A percentile compares a stretch with the other conserved stretches of the same genome.
These are phyloP conservation scores for Rhazya stricta DNA, from an alignment of 257 asterid genomes.

Conservation along the genomic window DNA sequence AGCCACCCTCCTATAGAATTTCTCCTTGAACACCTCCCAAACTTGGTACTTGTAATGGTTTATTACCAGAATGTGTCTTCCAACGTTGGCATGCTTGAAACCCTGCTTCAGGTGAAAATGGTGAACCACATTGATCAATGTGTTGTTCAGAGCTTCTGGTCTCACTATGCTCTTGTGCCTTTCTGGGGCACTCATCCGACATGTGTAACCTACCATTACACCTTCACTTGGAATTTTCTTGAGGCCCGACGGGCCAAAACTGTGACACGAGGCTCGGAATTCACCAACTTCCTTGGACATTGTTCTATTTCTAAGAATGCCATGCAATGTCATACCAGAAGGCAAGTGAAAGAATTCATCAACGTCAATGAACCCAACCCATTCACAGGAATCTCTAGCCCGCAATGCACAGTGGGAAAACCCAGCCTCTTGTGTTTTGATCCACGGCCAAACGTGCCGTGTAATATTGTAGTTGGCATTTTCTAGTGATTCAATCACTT, in stretches of 20 bases:
- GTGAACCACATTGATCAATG: conserved; percentile 63
- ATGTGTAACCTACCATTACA: conserved; percentile 65
- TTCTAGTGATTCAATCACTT: conserved; percentile 25
- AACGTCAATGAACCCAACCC: conserved; percentile 83
- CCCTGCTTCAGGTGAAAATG: conserved; percentile 55
- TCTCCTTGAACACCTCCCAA: conserved; percentile 82
- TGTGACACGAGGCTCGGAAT: conserved; percentile 43
- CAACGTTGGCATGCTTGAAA: conserved; percentile 31
- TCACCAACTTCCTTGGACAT: conserved; percentile 35
- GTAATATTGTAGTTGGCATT: conserved; percentile 28
- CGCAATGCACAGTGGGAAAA: conserved; percentile 66
- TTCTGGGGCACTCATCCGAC: conserved; percentile 51
- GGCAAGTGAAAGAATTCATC: conserved; percentile 71
- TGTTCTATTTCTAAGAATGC: conserved; percentile 21
- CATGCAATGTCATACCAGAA: conserved; percentile 16
- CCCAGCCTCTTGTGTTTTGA: conserved; percentile 81
- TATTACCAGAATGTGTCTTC: conserved; percentile 37
- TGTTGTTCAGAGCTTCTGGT: conserved; percentile 49
- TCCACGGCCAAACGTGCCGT: conserved; percentile 72
- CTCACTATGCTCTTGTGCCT: conserved; percentile 78
- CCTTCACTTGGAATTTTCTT: conserved; percentile 39
- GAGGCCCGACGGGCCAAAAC: conserved; percentile 72
- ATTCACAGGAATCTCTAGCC: conserved; percentile 53
- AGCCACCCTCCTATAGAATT: conserved; percentile 66
- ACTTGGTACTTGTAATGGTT: conserved; percentile 85